Percentiles rank a stretch among this genome's conserved stretches.
Conservation (phyloP, 176 grass and related monocot genomes). For the Aegilops speltoides region DNA sequence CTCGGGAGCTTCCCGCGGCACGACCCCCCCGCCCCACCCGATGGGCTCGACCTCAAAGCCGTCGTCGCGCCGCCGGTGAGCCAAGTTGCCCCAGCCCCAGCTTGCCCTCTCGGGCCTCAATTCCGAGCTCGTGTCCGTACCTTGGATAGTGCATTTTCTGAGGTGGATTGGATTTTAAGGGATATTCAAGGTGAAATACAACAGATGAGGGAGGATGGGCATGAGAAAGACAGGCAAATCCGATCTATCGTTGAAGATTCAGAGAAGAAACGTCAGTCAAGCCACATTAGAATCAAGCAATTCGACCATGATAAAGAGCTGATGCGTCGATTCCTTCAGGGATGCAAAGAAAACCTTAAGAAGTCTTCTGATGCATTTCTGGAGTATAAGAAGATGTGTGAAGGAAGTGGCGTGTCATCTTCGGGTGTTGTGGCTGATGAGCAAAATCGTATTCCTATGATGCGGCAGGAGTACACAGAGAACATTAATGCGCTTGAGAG, state of each 20-base stretch:
- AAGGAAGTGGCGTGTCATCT: constrained; percentile 8
- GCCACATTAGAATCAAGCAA: neutral
- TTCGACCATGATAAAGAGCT: neutral
- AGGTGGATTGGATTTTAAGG: neutral
- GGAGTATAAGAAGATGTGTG: neutral
- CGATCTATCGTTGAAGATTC: neutral
- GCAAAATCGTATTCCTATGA: neutral
- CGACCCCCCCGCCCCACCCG: constrained; percentile 6
- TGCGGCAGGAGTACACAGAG: neutral
- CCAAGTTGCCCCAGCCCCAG: neutral
- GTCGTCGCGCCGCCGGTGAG: constrained; percentile 21
- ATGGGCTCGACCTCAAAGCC: constrained; percentile 13
- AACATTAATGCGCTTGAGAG: neutral
- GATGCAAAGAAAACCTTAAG: neutral
- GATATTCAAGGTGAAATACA: neutral
- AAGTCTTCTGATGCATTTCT: constrained; percentile 10
- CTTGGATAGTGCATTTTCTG: neutral
- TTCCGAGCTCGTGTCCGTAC: neutral
- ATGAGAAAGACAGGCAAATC: neutral
- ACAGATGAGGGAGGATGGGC: neutral
- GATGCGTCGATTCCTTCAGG: neutral
- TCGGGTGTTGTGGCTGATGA: neutral
- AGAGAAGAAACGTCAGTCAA: neutral
- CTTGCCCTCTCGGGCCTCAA: no score
- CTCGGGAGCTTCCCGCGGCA: neutral